Base-by-base conservation (phyloP, 257 asterid species). In the Nicotiana knightiana region DNA sequence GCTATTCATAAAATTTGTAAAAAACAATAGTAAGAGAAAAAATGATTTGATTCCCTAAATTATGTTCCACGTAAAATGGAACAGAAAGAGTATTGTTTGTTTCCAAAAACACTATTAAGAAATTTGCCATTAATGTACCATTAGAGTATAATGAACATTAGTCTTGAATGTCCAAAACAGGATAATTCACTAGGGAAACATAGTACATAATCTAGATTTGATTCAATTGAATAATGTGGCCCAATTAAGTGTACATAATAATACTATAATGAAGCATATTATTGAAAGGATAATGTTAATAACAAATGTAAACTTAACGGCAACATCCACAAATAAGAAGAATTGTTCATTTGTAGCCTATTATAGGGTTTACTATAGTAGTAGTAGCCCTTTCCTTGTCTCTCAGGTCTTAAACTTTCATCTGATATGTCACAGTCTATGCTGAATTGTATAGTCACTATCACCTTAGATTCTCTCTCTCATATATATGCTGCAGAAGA, bases 381-480 rank as follows among this genome's bases (percentile, higher is more conserved):
- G 43, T 67, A 28, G 70, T 68, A 75, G 79, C 63, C 79, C 63
- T 75, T 28, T 26, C 63, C 53, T 28, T 51, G 79, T 75, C 79
- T 75, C 79, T 75, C 63, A 75, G 63, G 79, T 75, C 63, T 51
- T 51, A 75, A 75, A 75, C 63, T 75, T 75, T 51, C 26, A 48
- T 75, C 43, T 82, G 87, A 87, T 48, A 82, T 18, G 87, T 85
- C 90, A 75, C 83, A 18, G 59, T 88, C 89, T 68, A 76, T 68
- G 77, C 80, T 83, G 21, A 79, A 71, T 37, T 67, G 88, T 85
- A 33, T 82, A 46, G 90, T 87, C 88, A 80, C 86, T 21, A 67
- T 87, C 88, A 85, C 87, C 88, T 54, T 82, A 82, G 82, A 80
- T 84, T 83, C 79, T 79, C 70, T 83, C 48, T 68, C 81, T 37